phyloP scores from a whole-genome alignment of 768 basidiomycete species.

The Clavulina sp. region DNA sequence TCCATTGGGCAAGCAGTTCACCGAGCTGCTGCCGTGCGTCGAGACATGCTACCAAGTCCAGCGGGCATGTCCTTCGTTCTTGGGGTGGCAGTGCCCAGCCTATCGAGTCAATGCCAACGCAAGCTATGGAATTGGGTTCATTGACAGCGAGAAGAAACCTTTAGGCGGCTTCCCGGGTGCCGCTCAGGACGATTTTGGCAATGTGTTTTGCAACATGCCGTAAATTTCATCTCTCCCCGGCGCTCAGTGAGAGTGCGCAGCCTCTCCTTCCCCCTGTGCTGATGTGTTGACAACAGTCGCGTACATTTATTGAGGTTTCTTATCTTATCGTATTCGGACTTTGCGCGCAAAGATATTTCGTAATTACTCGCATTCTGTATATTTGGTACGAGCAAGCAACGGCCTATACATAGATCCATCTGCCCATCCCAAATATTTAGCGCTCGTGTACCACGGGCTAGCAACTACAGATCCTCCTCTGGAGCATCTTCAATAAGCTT shows the following conservation, averaged over 20 bases:
- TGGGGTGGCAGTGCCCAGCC: slow-evolving; percentile 54
- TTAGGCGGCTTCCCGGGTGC: slow-evolving; percentile 34
- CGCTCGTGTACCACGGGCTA: background rate
- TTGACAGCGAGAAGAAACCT: slow-evolving; percentile 37
- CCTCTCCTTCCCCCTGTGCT: too few relatives aligned
- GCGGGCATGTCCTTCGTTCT: slow-evolving; percentile 57
- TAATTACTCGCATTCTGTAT: too few relatives aligned
- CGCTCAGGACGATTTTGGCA: slow-evolving; percentile 51
- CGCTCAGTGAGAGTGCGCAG: too few relatives aligned
- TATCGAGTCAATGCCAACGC: slow-evolving; percentile 38
- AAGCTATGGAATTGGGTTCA: slow-evolving; percentile 63
- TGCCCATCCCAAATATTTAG: background rate
- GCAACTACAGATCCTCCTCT: slow-evolving; percentile 36
- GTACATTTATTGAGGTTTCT: too few relatives aligned
- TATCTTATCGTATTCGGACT: too few relatives aligned
- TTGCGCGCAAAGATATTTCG: too few relatives aligned
- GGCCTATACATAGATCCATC: too few relatives aligned
- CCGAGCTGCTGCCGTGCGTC: slow-evolving; percentile 56
- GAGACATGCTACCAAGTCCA: slow-evolving; percentile 60
- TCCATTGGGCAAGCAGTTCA: slow-evolving; percentile 22
- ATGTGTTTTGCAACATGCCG: slow-evolving; percentile 38
- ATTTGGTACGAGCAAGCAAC: too few relatives aligned
- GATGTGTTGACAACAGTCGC: too few relatives aligned
- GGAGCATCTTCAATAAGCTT: slow-evolving; percentile 66
- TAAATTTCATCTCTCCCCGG: too few relatives aligned